Percentiles rank a stretch among this genome's conserved stretches.
Evolutionary conservation across 2,329 filamentous ascomycete species (phyloP).

Genomic region (Aspergillus puulaauensis): DNA sequence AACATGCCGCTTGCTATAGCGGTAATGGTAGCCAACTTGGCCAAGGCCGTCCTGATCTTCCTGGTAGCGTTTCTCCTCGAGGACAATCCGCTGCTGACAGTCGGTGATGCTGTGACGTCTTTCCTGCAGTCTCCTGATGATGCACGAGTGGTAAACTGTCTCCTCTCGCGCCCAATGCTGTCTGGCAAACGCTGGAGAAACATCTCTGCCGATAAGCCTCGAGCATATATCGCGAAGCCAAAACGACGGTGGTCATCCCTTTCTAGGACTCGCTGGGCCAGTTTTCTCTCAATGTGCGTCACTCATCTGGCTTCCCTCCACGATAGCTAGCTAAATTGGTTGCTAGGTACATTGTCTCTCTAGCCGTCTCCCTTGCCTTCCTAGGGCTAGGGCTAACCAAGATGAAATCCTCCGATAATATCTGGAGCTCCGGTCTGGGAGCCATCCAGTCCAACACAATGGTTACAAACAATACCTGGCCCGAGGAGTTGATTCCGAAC

Average conservation of each 20-base stretch:
- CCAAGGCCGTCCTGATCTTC: neutral
- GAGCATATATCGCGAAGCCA: neutral
- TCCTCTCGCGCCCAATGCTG: no score
- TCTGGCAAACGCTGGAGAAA: no score
- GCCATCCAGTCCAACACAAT: no score
- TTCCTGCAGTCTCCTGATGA: no score
- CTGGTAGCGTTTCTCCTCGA: neutral
- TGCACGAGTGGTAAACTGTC: no score
- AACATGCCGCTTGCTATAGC: conserved; percentile 15
- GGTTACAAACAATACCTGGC: accelerated
- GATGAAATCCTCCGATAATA: neutral
- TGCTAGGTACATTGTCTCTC: neutral
- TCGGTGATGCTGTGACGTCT: no score
- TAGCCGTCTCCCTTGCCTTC: neutral
- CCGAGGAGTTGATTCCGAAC: no score
- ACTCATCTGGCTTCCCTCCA: neutral
- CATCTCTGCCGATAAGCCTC: neutral
- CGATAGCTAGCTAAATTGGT: no score
- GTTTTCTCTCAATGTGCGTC: neutral
- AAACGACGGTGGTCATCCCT: neutral
- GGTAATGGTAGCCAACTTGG: conserved; percentile 21
- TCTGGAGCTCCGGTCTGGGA: conserved; percentile 4
- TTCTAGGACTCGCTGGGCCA: neutral
- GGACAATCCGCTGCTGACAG: no score
- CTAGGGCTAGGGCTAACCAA: neutral